Evolutionary conservation across 1,284 basidiomycete genomes (phyloP).

Genomic region (Ustilago bromivora): DNA sequence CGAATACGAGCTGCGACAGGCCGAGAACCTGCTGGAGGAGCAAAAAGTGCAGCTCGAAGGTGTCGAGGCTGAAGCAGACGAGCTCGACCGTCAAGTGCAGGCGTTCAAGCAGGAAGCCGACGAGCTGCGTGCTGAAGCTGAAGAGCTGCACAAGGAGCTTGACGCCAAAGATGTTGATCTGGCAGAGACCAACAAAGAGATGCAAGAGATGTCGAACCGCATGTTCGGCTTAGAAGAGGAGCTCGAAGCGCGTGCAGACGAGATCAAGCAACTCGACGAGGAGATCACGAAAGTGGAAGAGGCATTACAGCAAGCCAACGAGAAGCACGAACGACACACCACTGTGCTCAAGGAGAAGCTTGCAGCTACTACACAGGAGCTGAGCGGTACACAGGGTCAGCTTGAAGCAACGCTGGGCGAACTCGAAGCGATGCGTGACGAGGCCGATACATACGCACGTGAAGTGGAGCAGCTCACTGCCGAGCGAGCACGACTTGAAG

Average conservation of each 20-base stretch:
- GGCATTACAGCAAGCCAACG: slow-evolving; percentile 74
- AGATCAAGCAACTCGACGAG: slow-evolving; percentile 73
- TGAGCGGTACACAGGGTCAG: slow-evolving; percentile 36
- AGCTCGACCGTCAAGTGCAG: slow-evolving; percentile 50
- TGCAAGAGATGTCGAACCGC: slow-evolving; percentile 72
- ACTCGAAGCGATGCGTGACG: slow-evolving; percentile 54
- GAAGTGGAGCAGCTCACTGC: slow-evolving; percentile 51
- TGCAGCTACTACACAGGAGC: slow-evolving; percentile 28
- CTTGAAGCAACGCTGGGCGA: slow-evolving; percentile 47
- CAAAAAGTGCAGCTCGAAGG: slow-evolving; percentile 72
- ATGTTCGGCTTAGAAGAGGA: slow-evolving; percentile 55
- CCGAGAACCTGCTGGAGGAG: slow-evolving; percentile 47
- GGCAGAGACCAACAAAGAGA: slow-evolving; percentile 73
- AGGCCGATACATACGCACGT: slow-evolving; percentile 45
- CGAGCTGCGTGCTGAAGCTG: slow-evolving; percentile 43
- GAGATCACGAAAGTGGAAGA: slow-evolving; percentile 78
- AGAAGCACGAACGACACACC: slow-evolving; percentile 57
- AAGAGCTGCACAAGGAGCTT: slow-evolving; percentile 48
- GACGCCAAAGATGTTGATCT: slow-evolving; percentile 70
- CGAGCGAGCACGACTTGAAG: slow-evolving; percentile 48
- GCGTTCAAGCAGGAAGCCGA: slow-evolving; percentile 66
- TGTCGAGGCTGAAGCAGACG: slow-evolving; percentile 49
- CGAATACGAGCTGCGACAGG: slow-evolving; percentile 59
- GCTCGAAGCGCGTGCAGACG: slow-evolving; percentile 51
- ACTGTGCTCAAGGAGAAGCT: slow-evolving; percentile 53